These are phyloP conservation scores for Sabuloglossum arenarium DNA, from an alignment of 495 filamentous ascomycete genomes.

Conservation along the genomic window DNA sequence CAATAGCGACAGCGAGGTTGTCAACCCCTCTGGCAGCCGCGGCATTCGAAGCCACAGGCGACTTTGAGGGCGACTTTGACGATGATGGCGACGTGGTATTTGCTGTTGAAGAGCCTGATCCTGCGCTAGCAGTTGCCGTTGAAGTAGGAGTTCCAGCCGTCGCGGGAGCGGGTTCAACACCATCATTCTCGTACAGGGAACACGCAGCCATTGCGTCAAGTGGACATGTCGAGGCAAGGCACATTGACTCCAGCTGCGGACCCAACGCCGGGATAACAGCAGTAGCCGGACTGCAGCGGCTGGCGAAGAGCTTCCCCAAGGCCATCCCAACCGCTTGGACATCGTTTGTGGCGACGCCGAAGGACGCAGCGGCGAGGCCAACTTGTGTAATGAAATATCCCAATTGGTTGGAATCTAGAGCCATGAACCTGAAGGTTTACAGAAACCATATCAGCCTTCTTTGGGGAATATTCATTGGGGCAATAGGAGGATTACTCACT, in stretches of 20 bases:
- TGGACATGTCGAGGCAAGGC: slow-evolving; percentile 20
- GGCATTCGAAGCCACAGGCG: not conserved
- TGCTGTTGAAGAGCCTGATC: too few species aligned
- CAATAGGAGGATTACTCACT: slow-evolving; percentile 13
- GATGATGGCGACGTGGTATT: not conserved
- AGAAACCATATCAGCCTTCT: not conserved
- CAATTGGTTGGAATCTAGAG: slow-evolving; percentile 23
- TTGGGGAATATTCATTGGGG: not conserved
- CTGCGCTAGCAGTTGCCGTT: not conserved
- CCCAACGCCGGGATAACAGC: slow-evolving; percentile 13
- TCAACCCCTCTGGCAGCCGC: not conserved
- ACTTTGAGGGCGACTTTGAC: not conserved
- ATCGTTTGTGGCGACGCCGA: slow-evolving; percentile 26
- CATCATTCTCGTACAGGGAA: slow-evolving; percentile 7
- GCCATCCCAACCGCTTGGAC: slow-evolving; percentile 18
- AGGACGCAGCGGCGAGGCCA: slow-evolving; percentile 25
- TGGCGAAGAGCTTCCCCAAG: slow-evolving; percentile 23
- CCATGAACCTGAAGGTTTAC: slow-evolving; percentile 25
- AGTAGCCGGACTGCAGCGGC: slow-evolving; percentile 20
- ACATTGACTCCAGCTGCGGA: slow-evolving; percentile 25
- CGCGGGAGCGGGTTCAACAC: not conserved
- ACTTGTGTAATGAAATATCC: slow-evolving; percentile 35
- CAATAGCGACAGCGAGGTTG: not conserved
- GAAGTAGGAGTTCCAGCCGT: not conserved
- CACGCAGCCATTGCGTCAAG: slow-evolving; percentile 17